Evolutionary conservation across 768 basidiomycete genomes (phyloP).

Genomic region (Tricholoma terreum): DNA sequence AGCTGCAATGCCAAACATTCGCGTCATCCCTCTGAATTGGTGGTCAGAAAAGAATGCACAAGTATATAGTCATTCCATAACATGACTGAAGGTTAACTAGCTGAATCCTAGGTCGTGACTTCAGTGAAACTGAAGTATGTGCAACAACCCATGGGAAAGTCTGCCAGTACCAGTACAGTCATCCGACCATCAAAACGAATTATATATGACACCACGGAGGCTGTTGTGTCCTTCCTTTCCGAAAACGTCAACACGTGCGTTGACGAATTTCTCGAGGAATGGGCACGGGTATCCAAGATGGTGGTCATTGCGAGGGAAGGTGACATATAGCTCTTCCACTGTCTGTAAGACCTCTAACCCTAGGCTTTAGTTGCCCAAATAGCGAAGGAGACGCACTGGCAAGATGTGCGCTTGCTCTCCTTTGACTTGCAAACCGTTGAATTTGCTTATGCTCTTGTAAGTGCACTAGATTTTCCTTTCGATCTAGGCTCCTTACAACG

Average conservation of each 20-base stretch:
- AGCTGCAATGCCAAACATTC: slow-evolving; percentile 90
- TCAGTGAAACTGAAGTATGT: slow-evolving; percentile 90
- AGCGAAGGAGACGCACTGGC: slow-evolving; percentile 68
- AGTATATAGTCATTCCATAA: slow-evolving; percentile 23
- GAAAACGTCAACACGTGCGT: slow-evolving; percentile 87
- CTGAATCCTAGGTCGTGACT: slow-evolving; percentile 62
- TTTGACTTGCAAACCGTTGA: slow-evolving; percentile 94
- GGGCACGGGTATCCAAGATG: slow-evolving; percentile 91
- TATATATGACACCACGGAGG: slow-evolving; percentile 85
- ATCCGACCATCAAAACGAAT: slow-evolving; percentile 86
- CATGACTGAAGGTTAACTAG: slow-evolving; percentile 1
- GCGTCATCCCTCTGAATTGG: slow-evolving; percentile 87
- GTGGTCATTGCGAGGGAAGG: slow-evolving; percentile 90
- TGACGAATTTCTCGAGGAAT: slow-evolving; percentile 87
- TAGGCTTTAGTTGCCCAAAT: slow-evolving; percentile 68
- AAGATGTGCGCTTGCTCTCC: slow-evolving; percentile 76
- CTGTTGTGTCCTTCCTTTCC: slow-evolving; percentile 85
- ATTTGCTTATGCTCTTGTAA: slow-evolving; percentile 71
- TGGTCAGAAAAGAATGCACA: slow-evolving; percentile 81
- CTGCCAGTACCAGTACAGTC: slow-evolving; percentile 54
- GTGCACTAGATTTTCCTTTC: slow-evolving; percentile 6
- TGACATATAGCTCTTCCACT: slow-evolving; percentile 23
- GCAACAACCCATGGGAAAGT: slow-evolving; percentile 79
- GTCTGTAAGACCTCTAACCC: not conserved
- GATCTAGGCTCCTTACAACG: not conserved